Conservation (phyloP, 139 green algal species). For the Chlamydomonas incerta region DNA sequence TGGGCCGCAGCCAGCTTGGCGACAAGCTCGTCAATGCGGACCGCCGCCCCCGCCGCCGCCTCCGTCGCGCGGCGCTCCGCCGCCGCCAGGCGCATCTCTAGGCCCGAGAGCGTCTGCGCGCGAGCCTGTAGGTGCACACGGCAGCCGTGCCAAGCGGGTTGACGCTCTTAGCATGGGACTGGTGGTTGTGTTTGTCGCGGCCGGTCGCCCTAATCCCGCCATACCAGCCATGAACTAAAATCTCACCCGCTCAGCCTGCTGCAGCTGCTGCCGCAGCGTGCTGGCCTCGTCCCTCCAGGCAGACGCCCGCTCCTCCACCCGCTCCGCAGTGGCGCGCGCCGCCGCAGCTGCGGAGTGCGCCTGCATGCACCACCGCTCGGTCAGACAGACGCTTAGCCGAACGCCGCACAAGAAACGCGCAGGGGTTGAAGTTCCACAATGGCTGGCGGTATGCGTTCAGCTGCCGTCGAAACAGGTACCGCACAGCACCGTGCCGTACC, state of each 20-base stretch:
- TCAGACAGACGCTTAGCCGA: no score
- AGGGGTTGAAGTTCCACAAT: no score
- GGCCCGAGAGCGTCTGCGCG: neutral
- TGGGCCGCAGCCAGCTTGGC: constrained; percentile 14
- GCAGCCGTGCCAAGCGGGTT: no score
- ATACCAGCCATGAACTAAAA: no score
- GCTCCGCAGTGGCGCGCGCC: constrained; percentile 33
- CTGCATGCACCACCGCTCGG: constrained; percentile 9
- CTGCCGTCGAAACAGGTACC: no score
- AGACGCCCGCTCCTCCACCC: constrained; percentile 3
- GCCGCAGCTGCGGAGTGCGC: constrained; percentile 20
- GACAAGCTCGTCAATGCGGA: constrained; percentile 22
- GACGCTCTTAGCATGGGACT: no score
- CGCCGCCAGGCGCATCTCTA: constrained; percentile 34
- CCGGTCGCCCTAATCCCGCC: no score
- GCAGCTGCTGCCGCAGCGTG: constrained; percentile 27
- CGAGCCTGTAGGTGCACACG: no score
- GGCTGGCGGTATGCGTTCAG: no score
- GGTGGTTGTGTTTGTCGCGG: no score
- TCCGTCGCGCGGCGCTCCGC: constrained; percentile 29
- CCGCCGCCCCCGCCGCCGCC: neutral
- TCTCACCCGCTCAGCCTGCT: constrained; percentile 29
- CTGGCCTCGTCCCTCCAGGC: neutral
- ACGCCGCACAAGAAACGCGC: no score
- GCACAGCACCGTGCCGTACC: neutral